Base-by-base conservation (phyloP, 1,139 yeast species). In the Hyphopichia pseudoburtonii region DNA sequence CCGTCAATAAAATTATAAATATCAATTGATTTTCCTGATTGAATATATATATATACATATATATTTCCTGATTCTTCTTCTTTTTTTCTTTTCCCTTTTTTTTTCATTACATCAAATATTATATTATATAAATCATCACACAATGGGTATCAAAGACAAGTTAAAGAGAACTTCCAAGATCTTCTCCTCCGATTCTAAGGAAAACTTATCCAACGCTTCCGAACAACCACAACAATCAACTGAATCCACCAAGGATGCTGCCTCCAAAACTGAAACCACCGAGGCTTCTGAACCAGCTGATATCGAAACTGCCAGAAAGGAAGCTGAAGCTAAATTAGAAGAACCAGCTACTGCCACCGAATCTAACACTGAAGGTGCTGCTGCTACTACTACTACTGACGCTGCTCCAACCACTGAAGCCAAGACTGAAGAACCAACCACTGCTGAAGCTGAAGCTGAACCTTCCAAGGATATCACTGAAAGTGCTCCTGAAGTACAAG, bases 91-190 rank as follows among this genome's bases (percentile, higher is more conserved):
- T n/a, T 16, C 26, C 17, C n/a, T 17, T 25, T 18, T 11, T 14
- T 10, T 28, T 27, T 19, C 30, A 14, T 14, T 12, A 8, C 30
- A 28, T 7, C 7, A 6, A n/a, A n/a, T n/a, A n/a, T n/a, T n/a
- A n/a, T n/a, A n/a, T n/a, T n/a, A n/a, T n/a, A n/a, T n/a, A n/a
- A 26, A 6, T 8, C 15, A 17, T 8, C 16, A 22, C 16, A 48
- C 27, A 39, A 70, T 70, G 76, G 71, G 73, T 46, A 64, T 70
- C 43, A 69, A 67, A 51, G 73, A 70, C 49, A 70, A 54, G 52
- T 66, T 70, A 43, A 70, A 64, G 57, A 68, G 76, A 64, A 68
- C 72, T 24, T 70, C 76, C 31, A 67, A 60, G 56, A 62, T 67
- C 43, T 70, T 70, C 49, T 43, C 52, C 39, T 48, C 47, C 25